A percentile compares a stretch with the other conserved stretches of the same genome.
phyloP scores from a whole-genome alignment of 352 stramenopile genomes.

The Pythium monospermum region DNA sequence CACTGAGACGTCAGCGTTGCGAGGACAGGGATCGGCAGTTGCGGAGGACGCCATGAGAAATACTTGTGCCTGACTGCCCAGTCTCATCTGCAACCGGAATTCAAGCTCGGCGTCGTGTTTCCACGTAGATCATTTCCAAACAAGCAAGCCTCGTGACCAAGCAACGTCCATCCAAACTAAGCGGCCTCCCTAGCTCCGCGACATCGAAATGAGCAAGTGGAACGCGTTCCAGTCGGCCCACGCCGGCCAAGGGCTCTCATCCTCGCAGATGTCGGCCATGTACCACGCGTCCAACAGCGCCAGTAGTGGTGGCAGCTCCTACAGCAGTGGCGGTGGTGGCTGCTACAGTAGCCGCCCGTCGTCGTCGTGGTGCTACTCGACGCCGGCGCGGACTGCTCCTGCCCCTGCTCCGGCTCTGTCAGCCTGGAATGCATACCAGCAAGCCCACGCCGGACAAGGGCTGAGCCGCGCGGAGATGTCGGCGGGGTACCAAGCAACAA shows the following conservation, averaged over 20 bases:
- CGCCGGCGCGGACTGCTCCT: not conserved
- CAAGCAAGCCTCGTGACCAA: too few species aligned
- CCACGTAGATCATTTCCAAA: too few species aligned
- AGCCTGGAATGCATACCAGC: slow-evolving; percentile 3
- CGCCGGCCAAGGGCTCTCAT: not conserved
- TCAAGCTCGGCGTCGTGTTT: too few species aligned
- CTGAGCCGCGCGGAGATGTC: not conserved
- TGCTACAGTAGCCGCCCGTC: not conserved
- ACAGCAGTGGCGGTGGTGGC: not conserved
- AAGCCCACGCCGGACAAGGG: not conserved
- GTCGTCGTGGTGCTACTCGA: slow-evolving; percentile 2
- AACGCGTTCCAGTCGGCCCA: not conserved
- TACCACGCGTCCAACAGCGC: not conserved
- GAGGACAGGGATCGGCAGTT: too few species aligned
- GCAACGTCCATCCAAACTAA: too few species aligned
- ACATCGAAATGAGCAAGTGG: slow-evolving; percentile 1
- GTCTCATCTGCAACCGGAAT: too few species aligned
- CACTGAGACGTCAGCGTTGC: too few species aligned
- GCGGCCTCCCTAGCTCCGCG: too few species aligned
- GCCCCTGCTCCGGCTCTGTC: not conserved
- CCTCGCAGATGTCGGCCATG: too few species aligned
- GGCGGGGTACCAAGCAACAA: not conserved
- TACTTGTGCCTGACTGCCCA: too few species aligned
- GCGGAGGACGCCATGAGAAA: too few species aligned
- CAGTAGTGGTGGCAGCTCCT: not conserved